Conservation (phyloP, 768 basidiomycete species). For the Amanita muscaria region DNA sequence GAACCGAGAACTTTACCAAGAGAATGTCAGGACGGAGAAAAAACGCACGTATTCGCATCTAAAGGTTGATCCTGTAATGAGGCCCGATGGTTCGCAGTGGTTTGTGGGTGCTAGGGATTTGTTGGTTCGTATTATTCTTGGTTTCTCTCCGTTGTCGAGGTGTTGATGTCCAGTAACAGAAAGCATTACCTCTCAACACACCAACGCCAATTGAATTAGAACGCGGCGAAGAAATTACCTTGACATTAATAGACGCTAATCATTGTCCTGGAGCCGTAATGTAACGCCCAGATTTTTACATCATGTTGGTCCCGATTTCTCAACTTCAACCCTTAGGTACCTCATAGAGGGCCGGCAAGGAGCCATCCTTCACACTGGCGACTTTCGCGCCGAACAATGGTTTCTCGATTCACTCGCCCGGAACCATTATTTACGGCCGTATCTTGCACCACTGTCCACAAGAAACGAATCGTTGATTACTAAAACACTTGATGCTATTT, state of each 20-base stretch:
- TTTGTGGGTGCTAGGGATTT: slow-evolving; percentile 57
- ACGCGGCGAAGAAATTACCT: slow-evolving; percentile 46
- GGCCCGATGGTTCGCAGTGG: slow-evolving; percentile 38
- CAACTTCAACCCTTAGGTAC: slow-evolving; percentile 45
- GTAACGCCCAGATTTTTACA: slow-evolving; percentile 35
- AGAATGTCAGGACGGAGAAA: slow-evolving; percentile 40
- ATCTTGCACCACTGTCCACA: slow-evolving; percentile 34
- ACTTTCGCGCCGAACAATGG: slow-evolving; percentile 82
- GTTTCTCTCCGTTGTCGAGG: not conserved
- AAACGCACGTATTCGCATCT: slow-evolving; percentile 60
- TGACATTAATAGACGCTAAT: slow-evolving; percentile 85
- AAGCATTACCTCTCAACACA: slow-evolving; percentile 47
- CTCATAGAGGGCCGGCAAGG: slow-evolving; percentile 64
- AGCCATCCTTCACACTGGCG: slow-evolving; percentile 85
- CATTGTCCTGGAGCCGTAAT: slow-evolving; percentile 94
- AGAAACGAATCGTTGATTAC: slow-evolving; percentile 13
- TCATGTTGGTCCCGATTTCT: too few species aligned
- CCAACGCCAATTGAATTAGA: slow-evolving; percentile 57
- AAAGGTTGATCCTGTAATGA: slow-evolving; percentile 41
- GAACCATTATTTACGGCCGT: slow-evolving; percentile 68
- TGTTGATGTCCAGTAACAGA: slow-evolving; percentile 30
- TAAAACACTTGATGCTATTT: slow-evolving; percentile 63
- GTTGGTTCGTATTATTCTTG: slow-evolving; percentile 34
- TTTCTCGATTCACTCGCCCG: slow-evolving; percentile 59
- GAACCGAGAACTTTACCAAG: slow-evolving; percentile 51